Percentiles rank a stretch among this genome's conserved stretches.
Conservation (phyloP, 257 asterid species). For the Solanum pennellii region DNA sequence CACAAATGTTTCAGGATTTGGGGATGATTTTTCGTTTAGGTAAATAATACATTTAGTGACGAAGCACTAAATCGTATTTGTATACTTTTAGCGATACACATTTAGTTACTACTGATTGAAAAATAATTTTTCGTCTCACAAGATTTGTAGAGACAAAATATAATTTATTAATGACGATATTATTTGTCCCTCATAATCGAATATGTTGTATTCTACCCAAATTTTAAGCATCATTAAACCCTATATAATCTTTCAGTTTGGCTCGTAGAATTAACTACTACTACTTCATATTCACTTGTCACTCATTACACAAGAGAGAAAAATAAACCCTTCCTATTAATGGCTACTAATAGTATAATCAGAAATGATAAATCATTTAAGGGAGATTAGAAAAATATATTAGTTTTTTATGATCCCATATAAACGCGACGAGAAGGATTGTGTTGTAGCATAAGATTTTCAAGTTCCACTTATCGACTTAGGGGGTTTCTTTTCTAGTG, state of each 20-base stretch:
- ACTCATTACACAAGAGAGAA: background rate
- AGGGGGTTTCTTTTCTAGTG: conserved; percentile 54
- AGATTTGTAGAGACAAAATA: too few species aligned
- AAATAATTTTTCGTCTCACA: too few species aligned
- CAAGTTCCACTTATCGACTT: conserved; percentile 53
- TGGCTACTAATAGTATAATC: conserved; percentile 35
- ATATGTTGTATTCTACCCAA: background rate
- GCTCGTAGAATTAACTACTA: background rate
- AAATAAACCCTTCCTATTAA: conserved; percentile 14
- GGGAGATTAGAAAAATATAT: background rate
- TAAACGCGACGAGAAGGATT: conserved; percentile 3
- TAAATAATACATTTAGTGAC: too few species aligned
- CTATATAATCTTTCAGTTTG: background rate
- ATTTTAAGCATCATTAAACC: background rate
- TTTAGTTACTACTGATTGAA: too few species aligned
- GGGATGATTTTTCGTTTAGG: too few species aligned
- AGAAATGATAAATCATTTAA: conserved; percentile 6
- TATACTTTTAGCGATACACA: too few species aligned
- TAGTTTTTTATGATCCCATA: conserved; percentile 30
- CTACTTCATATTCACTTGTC: background rate
- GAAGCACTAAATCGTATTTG: too few species aligned
- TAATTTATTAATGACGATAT: too few species aligned
- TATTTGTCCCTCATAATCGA: too few species aligned
- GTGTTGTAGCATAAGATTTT: conserved; percentile 23
- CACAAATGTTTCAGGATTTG: too few species aligned